Percentiles rank a stretch among this genome's conserved stretches.
Evolutionary conservation across 306 rosid genomes (phyloP).

Genomic region (Inga oerstediana): DNA sequence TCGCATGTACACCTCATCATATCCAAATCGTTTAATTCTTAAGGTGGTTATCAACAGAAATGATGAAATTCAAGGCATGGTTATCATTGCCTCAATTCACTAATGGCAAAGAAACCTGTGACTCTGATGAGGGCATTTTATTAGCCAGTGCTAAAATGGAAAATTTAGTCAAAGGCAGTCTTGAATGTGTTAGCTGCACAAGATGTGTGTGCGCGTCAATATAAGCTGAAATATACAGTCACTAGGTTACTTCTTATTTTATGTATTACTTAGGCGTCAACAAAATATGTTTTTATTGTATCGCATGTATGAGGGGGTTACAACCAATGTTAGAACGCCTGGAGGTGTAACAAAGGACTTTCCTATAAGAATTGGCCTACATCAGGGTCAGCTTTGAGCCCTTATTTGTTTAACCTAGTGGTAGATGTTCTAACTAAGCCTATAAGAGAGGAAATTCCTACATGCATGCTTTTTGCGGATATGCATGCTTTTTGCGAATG

Average conservation of each 20-base stretch:
- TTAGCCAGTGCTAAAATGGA: not conserved
- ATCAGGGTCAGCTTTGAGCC: too few species aligned
- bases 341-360: too few species aligned
- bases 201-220: not conserved
- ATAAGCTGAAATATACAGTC: not conserved
- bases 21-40: constrained; percentile 1
- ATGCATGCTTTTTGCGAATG: too few species aligned
- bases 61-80: not conserved
- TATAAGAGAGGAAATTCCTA: too few species aligned
- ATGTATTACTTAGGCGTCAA: not conserved
- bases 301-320: too few species aligned
- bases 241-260: not conserved
- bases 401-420: too few species aligned
- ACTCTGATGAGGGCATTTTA: not conserved
- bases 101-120: not conserved
- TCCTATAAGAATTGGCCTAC: too few species aligned
- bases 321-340: too few species aligned
- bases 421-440: too few species aligned
- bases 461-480: too few species aligned
- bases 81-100: constrained; percentile 2
- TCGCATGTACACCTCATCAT: not conserved
- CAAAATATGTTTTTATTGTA: too few species aligned
- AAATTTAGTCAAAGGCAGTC: not conserved
- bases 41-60: constrained; percentile 18
- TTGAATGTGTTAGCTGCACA: not conserved